These are phyloP conservation scores for Lentinus brumalis DNA, from an alignment of 768 basidiomycete genomes.

Conservation along the genomic window DNA sequence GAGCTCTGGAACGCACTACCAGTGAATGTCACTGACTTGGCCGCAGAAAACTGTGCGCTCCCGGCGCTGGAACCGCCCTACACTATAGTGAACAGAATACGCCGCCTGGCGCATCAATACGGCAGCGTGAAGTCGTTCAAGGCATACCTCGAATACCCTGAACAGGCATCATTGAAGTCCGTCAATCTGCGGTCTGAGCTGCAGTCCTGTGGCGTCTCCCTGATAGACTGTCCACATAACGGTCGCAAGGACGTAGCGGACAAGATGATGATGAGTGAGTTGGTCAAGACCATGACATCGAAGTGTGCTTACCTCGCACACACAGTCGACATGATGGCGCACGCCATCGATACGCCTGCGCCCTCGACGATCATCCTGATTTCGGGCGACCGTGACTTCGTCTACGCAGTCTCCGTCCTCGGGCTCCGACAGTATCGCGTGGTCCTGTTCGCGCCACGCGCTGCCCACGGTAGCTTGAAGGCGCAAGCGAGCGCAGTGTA, in stretches of 20 bases:
- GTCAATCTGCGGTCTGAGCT: slow-evolving; percentile 42
- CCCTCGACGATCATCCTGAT: slow-evolving; percentile 62
- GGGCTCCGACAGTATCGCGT: slow-evolving; percentile 15
- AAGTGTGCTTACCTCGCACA: slow-evolving; percentile 27
- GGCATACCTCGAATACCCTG: slow-evolving; percentile 53
- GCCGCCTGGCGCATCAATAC: slow-evolving; percentile 45
- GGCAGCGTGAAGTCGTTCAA: slow-evolving; percentile 53
- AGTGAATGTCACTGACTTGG: neutral
- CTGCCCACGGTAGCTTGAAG: slow-evolving; percentile 46
- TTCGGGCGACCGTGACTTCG: slow-evolving; percentile 67
- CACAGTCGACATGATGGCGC: slow-evolving; percentile 66
- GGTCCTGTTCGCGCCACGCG: slow-evolving; percentile 32
- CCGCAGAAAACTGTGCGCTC: slow-evolving; percentile 41
- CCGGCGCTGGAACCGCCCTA: slow-evolving; percentile 42
- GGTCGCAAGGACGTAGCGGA: slow-evolving; percentile 40
- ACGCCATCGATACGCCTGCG: slow-evolving; percentile 61
- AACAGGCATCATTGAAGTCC: slow-evolving; percentile 38
- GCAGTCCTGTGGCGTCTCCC: slow-evolving; percentile 51
- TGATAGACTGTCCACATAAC: slow-evolving; percentile 34
- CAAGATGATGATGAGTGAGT: slow-evolving; percentile 52
- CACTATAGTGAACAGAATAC: slow-evolving; percentile 45
- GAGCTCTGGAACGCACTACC: slow-evolving; percentile 3
- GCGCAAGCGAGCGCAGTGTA: slow-evolving; percentile 55
- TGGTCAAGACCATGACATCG: neutral
- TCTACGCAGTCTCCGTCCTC: slow-evolving; percentile 48